Base-by-base conservation (phyloP, 2,329 filamentous ascomycete species). In the Xylaria sp. region DNA sequence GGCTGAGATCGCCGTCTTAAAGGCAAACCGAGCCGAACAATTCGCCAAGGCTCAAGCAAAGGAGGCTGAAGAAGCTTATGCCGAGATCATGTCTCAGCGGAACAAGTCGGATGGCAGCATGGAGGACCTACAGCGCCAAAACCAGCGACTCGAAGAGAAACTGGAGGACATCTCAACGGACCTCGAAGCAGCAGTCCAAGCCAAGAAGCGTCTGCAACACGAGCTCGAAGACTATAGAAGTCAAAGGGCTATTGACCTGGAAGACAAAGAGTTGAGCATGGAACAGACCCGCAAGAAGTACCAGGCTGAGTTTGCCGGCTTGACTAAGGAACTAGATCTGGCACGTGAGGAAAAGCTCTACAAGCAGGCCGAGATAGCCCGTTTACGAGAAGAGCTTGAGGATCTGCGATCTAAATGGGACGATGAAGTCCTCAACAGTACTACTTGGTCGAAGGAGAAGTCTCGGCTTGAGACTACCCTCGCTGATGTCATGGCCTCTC, bases 201-300 rank as follows among this genome's bases (percentile, higher is more conserved):
- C 94, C 23, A 97, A 97, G 87, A 97, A 94, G 82, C 90, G 95
- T 68, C 90, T 98, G 28, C 95, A 99, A 80, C 94, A 98, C 78
- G 95, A 99, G 83, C 91, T 99, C 2, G 95, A 98, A 81, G 95
- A 99, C 81, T 99, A 98, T 84, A 90, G 96, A 69, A 97, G 91
- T 78, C 94, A 98, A 81, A 90, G 95, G 56, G 94, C 94, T 67
- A 97, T 97, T 81, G 96, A 98, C 76, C 93, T 98, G 65, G 96
- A 98, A 81, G 95, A 99, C 81, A 98, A 96, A 80, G 95, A 98
- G 81, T 91, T 91, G 10, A 96, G 93, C 74, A 92, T 98, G 89
- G 96, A 99, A 82, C 95, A 98, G 81, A 98, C 95, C 52, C 90
- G 95, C 77, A 96, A 95, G 86, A 99, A 98, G 85, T 99, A 98